A percentile compares a stretch with the other conserved stretches of the same genome.
These are phyloP conservation scores for Pholiota microspora DNA, from an alignment of 768 basidiomycete genomes.

Conservation along the genomic window DNA sequence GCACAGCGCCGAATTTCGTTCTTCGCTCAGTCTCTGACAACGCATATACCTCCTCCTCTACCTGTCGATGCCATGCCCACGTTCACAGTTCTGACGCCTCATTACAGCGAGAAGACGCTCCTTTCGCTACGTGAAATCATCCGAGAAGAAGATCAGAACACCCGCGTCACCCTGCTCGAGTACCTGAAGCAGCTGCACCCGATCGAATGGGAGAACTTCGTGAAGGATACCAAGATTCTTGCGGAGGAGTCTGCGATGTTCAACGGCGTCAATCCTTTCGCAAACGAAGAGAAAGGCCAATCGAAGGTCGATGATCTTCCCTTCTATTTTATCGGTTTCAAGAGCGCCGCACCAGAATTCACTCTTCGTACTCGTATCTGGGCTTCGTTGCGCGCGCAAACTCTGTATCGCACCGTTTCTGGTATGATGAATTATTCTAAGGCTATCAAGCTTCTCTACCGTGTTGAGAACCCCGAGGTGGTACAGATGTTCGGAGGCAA, in stretches of 20 bases:
- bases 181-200: constrained; percentile 98
- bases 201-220: constrained; percentile 99
- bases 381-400: constrained; percentile 98
- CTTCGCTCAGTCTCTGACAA: constrained; percentile 97
- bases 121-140: constrained; percentile 98
- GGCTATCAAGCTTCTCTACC: constrained; percentile 98
- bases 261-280: constrained; percentile 68
- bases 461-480: constrained; percentile 98
- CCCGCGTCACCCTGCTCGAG: constrained; percentile 94
- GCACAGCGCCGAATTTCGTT: constrained; percentile 98
- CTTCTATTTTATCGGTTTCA: constrained; percentile 99
- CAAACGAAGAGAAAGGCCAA: constrained; percentile 76
- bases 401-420: constrained; percentile 96
- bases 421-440: constrained; percentile 99
- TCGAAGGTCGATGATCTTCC: constrained; percentile 91
- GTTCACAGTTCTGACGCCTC: constrained; percentile 96
- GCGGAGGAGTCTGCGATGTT: constrained; percentile 93
- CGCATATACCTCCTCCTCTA: constrained; percentile 88
- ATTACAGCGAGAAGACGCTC: constrained; percentile 99
- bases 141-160: constrained; percentile 96
- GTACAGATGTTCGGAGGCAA: constrained; percentile 97
- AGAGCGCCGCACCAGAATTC: constrained; percentile 97
- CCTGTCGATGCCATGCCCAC: constrained; percentile 99
- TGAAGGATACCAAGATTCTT: constrained; percentile 98
- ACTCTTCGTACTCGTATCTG: constrained; percentile 98